phyloP scores from a whole-genome alignment of 2,329 filamentous ascomycete genomes.

The Aspergillus brunneoviolaceus region DNA sequence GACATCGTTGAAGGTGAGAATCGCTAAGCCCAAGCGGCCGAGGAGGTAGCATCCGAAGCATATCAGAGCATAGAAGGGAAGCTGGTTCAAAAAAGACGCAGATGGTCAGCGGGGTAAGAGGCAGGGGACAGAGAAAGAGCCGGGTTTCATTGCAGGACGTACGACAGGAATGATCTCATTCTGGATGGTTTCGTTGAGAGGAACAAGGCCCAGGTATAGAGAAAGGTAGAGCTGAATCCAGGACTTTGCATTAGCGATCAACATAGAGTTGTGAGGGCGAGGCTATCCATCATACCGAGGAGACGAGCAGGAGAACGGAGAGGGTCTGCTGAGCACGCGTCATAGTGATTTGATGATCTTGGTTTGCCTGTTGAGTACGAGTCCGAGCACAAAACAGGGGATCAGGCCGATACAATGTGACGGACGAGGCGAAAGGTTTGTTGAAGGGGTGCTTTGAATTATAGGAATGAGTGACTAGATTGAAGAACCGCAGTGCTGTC shows the following conservation, averaged over 20 bases:
- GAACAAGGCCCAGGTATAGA: conserved; percentile 78
- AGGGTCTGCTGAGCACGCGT: conserved; percentile 92
- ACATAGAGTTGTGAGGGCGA: neutral
- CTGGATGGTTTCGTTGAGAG: conserved; percentile 74
- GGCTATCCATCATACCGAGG: conserved; percentile 65
- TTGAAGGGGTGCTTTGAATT: neutral
- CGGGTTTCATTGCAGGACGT: conserved; percentile 42
- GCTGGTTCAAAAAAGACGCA: conserved; percentile 49
- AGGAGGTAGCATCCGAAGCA: conserved; percentile 90
- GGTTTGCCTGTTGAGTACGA: neutral
- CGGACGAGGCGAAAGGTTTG: neutral
- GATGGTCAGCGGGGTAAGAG: conserved; percentile 7
- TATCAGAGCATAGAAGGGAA: conserved; percentile 90
- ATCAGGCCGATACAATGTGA: neutral
- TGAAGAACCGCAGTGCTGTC: neutral
- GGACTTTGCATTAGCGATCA: conserved; percentile 14
- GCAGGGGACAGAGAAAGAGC: neutral
- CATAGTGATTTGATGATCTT: conserved; percentile 61
- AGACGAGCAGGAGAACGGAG: conserved; percentile 80
- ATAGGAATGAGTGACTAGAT: conserved; percentile 3
- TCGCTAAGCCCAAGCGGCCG: conserved; percentile 85
- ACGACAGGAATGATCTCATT: conserved; percentile 86
- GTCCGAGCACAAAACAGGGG: neutral
- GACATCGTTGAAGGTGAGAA: conserved; percentile 95
- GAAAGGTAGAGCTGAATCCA: conserved; percentile 77